These are phyloP conservation scores for Amaranthus palmeri DNA, from an alignment of 148 eudicot species.

Conservation along the genomic window DNA sequence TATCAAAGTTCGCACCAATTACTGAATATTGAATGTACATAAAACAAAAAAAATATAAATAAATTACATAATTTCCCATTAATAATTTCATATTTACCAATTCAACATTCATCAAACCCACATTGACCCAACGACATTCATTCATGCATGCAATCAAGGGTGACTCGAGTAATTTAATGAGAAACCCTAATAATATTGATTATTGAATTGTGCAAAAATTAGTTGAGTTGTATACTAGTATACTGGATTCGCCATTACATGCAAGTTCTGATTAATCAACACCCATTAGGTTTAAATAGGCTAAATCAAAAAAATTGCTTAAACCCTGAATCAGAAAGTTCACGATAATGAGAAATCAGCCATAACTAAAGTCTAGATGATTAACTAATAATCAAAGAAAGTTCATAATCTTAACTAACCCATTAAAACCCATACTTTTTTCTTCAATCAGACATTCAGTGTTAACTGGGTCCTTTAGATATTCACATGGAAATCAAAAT, in stretches of 20 bases:
- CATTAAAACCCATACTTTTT: conserved; percentile 16
- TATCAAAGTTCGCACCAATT: not conserved
- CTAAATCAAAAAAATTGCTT: not conserved
- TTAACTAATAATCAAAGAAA: not conserved
- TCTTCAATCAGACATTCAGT: not conserved
- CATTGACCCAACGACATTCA: too few species aligned
- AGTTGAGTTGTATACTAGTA: too few species aligned
- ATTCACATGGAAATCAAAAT: not conserved
- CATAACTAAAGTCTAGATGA: not conserved
- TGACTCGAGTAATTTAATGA: too few species aligned
- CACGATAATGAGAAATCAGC: conserved; percentile 6
- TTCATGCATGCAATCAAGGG: too few species aligned
- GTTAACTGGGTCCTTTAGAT: not conserved
- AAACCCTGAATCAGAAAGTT: conserved; percentile 5
- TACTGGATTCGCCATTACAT: not conserved
- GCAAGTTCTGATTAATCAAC: too few species aligned
- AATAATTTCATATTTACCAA: not conserved
- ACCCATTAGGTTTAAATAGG: too few species aligned
- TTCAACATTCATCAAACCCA: too few species aligned
- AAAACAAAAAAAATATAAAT: not conserved
- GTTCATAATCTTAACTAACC: not conserved
- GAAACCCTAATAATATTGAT: too few species aligned
- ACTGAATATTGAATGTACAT: conserved; percentile 1
- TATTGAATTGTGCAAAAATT: too few species aligned
- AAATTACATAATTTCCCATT: not conserved